Base-by-base conservation (phyloP, 2,329 filamentous ascomycete species). In the Hypoxylon sp. region DNA sequence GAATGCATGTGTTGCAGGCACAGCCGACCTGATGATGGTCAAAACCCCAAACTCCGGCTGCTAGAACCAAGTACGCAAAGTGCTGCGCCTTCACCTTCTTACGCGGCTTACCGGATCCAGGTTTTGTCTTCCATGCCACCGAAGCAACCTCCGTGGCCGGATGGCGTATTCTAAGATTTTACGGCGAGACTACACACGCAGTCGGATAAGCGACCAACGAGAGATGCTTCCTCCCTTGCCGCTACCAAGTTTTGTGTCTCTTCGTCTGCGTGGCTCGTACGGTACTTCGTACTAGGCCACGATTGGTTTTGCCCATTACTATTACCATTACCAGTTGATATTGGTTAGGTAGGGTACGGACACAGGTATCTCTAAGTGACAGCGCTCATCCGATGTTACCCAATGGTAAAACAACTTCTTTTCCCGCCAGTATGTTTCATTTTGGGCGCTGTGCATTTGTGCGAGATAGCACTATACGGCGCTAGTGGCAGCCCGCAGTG, bases 91-190 rank as follows among this genome's bases (percentile, higher is more conserved):
- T 62, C 31, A 24, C 27, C 17, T 56, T 60, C 50, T 65, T 68
- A 68, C 61, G 65, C 65, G 58, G 65, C 68, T 68, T 68, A 10
- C 48, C 50, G 17, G 35, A 64, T 61, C 10, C 24, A 52, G 61
- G n/a, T 58, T 31, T 21, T 42, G 44, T 54, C 27, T 48, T 48
- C 21, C 56, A 55, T 53, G 42, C 46, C 56, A 61, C 59, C 54
- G 29, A 56, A 52, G 35, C 47, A 64, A 44, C 46, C 37, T 37
- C 47, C 44, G 60, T 56, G 39, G 56, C 21, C 31, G 24, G 48
- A 54, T 62, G 57, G 66, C 44, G 48, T 52, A 55, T 57, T 53
- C 46, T 64, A 52, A 62, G 56, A 59, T 59, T 37, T 60, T 52
- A 39, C n/a, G 37, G 51, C 27, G n/a, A 35, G 31, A 31, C 6